Evolutionary conservation across 306 rosid species (phyloP), one percentile per base, ranked within the genome.

Genomic region (Pyrus communis): DNA sequence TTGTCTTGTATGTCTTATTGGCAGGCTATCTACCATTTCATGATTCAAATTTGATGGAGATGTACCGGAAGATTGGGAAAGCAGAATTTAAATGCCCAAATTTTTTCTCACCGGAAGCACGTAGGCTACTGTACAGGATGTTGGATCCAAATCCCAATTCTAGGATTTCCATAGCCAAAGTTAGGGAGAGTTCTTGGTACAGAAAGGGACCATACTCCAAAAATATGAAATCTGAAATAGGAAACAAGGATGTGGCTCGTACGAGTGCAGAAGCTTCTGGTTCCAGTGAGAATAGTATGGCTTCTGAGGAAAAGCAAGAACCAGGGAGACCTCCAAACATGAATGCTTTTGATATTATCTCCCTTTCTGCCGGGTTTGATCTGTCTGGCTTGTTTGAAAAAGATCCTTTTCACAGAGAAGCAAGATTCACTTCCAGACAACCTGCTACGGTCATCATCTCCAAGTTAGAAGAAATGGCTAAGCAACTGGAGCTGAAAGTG

Each of bases 1-100:
- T 91, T 61, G 91, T 91, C 64, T 82, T 93, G 28, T 91, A 80
- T 82, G 98, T 93, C 66, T 82, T 93, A 40, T 85, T 93, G 84
- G 93, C 98, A 13, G 96, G 97, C 77, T 89, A 86, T 88, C 96
- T 93, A 14, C 98, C 97, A 8, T 91, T 93, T 75, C 90, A 87
- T 63, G 96, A 91, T 51, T 74, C 96, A 11, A 93, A 91, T 91
- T 84, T 93, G 83, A 87, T 91, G 85, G 90, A 87, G 77, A 82
- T 93, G 97, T 93, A 93, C 82, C 84, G 89, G 84, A 93, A 93
- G 87, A 93, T 93, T 62, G 86, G 84, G 67, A 90, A 80, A 81
- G 93, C 91, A 10, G 93, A 90, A 49, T 68, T 86, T 33, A 87
- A 80, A 78, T 90, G 81, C 54, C 96, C 98, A 3, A 80, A 65